Conservation (phyloP, 805 yeast genomes). For the Hemisphaericaspora nanyangensis region DNA sequence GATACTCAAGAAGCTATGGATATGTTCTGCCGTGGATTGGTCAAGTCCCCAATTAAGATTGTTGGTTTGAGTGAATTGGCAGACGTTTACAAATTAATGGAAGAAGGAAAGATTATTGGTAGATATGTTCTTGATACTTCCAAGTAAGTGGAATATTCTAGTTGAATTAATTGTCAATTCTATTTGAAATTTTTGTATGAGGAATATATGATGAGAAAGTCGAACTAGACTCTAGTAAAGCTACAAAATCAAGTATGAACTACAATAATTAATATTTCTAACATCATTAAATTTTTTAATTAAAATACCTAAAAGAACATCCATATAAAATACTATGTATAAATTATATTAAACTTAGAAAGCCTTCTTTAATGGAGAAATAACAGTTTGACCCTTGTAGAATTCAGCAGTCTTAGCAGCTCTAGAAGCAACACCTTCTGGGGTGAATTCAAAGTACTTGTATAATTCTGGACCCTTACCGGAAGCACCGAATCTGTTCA, state of each 20-base stretch:
- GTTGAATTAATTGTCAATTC: too few species aligned
- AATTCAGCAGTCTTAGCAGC: conserved; percentile 74
- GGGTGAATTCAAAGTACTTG: conserved; percentile 84
- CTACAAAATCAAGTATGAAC: too few species aligned
- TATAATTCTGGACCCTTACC: conserved; percentile 83
- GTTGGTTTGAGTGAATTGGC: conserved; percentile 73
- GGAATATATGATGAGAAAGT: too few species aligned
- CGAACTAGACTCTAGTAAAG: too few species aligned
- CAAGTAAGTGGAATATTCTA: conserved; percentile 43
- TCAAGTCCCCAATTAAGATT: conserved; percentile 68
- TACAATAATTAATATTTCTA: too few species aligned
- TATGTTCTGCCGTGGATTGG: conserved; percentile 68
- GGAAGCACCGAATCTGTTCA: conserved; percentile 94
- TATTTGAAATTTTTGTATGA: too few species aligned
- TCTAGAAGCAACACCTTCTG: conserved; percentile 87
- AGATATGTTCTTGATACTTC: conserved; percentile 82
- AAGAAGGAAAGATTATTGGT: conserved; percentile 79
- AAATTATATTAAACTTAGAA: conserved; percentile 43
- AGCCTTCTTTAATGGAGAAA: conserved; percentile 78
- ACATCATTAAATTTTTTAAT: neutral
- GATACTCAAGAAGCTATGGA: conserved; percentile 81
- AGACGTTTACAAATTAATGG: conserved; percentile 71
- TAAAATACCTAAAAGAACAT: neutral
- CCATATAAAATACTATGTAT: neutral
- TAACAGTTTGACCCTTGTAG: conserved; percentile 71